Percentiles rank a stretch among this genome's conserved stretches.
phyloP scores from a whole-genome alignment of 306 rosid genomes.

The Begonia peltatifolia region DNA sequence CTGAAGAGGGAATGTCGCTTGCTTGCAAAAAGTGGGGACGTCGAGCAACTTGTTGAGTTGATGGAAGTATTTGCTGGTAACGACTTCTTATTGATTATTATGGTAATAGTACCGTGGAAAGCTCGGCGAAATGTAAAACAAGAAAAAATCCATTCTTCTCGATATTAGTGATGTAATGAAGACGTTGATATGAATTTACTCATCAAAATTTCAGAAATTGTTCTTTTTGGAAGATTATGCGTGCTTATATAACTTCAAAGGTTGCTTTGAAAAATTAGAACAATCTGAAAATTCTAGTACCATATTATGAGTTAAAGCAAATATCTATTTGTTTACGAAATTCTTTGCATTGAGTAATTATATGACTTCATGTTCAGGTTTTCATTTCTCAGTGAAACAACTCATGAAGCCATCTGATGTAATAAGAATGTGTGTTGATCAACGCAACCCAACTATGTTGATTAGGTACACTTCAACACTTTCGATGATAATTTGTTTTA shows the following conservation, averaged over 20 bases:
- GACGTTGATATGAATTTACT: no score
- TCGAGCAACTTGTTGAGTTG: conserved; percentile 57
- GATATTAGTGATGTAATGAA: no score
- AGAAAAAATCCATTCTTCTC: neutral
- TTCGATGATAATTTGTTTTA: neutral
- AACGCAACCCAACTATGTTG: conserved; percentile 52
- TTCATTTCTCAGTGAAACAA: conserved; percentile 42
- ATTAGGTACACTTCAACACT: conserved; percentile 52
- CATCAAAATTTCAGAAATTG: no score
- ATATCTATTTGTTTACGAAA: conserved; percentile 1
- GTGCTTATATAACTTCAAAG: no score
- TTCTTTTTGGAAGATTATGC: no score
- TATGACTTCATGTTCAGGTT: conserved; percentile 52
- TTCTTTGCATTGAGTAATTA: conserved; percentile 16
- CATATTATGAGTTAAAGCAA: neutral
- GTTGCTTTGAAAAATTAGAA: neutral
- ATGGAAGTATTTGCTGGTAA: conserved; percentile 79
- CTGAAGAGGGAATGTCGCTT: conserved; percentile 33
- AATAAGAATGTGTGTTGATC: conserved; percentile 46
- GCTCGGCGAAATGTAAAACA: conserved; percentile 1
- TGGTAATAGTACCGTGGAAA: neutral
- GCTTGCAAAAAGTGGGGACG: conserved; percentile 23
- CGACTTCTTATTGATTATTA: neutral
- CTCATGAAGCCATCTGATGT: conserved; percentile 50
- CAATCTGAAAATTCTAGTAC: neutral